Evolutionary conservation across 2,329 filamentous ascomycete genomes (phyloP), one percentile per base, ranked within the genome.

Genomic region (Eutypa lata): DNA sequence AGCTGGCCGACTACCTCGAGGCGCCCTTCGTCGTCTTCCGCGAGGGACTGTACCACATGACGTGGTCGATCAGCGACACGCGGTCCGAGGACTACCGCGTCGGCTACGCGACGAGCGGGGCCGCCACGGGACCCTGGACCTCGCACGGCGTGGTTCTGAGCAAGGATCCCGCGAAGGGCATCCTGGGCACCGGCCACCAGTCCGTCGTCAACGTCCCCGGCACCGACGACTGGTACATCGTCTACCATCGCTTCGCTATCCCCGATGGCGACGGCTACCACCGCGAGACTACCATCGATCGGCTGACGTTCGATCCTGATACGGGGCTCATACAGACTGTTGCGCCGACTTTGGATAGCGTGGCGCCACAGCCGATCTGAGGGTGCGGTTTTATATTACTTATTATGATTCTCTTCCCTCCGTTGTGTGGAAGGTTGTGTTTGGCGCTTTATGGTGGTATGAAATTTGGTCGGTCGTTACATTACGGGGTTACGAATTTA

Each of bases 141-240:
- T 77, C 75, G 35, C 73, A 60, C 0, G 73, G 75, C 3, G 65
- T 76, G 0, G 64, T 78, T 11, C 52, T 77, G 26, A 55, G 72
- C 46, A 76, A 76, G 63, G 67, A 76, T 37, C 48, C 58, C 1
- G 61, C 62, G 0, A 61, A 69, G 44, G 73, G 72, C 0, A 75
- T 77, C n/a, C 60, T 76, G 5, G 75, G 66, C 0, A 76, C 75
- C 0, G 75, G 74, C 1, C 73, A 76, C 54, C 68, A 72, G 57
- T 74, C 72, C 0, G 68, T 76, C 2, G 58, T 76, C 21, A 74
- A 75, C 35, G 68, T 77, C 5, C 74, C 74, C 0, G 71, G 70
- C 0, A 76, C 73, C 1, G 74, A 77, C 56, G 67, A 76, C 22
- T 78, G 75, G 75, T 75, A 74, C 53, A 76, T 78, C 35, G 74